These are phyloP conservation scores for Calocybe gangraenosa DNA, from an alignment of 768 basidiomycete genomes.

Conservation along the genomic window DNA sequence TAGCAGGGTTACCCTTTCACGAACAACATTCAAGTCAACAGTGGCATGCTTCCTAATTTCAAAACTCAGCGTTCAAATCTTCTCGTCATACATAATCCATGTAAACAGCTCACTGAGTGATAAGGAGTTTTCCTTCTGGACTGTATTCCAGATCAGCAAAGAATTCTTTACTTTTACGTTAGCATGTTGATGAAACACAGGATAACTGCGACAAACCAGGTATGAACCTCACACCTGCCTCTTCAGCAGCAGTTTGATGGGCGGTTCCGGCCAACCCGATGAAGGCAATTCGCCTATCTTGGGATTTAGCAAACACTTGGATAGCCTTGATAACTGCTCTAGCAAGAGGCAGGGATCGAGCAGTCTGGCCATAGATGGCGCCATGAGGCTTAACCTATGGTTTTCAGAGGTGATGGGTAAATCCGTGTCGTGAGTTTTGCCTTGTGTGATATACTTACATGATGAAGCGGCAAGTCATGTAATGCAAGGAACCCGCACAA, in stretches of 20 bases:
- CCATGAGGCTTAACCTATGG: slow-evolving; percentile 58
- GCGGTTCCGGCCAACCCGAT: slow-evolving; percentile 61
- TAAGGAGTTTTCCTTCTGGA: slow-evolving; percentile 51
- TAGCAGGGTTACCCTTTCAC: slow-evolving; percentile 33
- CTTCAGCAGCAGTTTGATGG: slow-evolving; percentile 54
- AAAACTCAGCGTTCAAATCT: not conserved
- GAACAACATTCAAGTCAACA: slow-evolving; percentile 37
- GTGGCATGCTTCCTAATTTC: slow-evolving; percentile 44
- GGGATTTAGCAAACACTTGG: slow-evolving; percentile 37
- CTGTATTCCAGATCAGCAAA: slow-evolving; percentile 65
- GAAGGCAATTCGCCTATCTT: slow-evolving; percentile 41
- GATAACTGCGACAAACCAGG: slow-evolving; percentile 39
- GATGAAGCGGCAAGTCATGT: slow-evolving; percentile 49
- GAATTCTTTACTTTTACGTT: slow-evolving; percentile 41
- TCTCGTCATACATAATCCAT: not conserved
- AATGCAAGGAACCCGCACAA: slow-evolving; percentile 53
- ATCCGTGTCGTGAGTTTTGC: no score
- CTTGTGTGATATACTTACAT: slow-evolving; percentile 42
- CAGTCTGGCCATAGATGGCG: slow-evolving; percentile 56
- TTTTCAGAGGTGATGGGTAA: not conserved
- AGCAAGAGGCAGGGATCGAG: slow-evolving; percentile 51
- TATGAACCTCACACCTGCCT: slow-evolving; percentile 55
- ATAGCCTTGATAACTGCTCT: slow-evolving; percentile 50
- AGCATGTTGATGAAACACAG: not conserved
- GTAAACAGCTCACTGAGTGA: slow-evolving; percentile 42